These are phyloP conservation scores for Solidago caesia DNA, from an alignment of 129 eudicot species.

Conservation along the genomic window DNA sequence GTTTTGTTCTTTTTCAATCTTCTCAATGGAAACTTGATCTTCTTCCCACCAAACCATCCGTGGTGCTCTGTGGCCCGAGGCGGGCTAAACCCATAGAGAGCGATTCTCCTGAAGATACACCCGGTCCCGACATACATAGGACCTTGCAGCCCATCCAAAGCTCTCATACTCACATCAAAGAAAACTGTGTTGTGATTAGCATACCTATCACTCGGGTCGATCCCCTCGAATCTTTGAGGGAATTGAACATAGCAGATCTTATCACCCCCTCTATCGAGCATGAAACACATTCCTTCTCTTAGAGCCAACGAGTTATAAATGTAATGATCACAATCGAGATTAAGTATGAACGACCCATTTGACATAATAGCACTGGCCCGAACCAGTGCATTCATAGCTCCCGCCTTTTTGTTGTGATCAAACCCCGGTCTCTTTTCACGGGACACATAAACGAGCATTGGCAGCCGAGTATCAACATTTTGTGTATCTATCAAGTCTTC, in stretches of 20 bases:
- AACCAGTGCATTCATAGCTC: slow-evolving; percentile 63
- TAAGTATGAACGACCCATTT: slow-evolving; percentile 56
- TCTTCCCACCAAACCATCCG: slow-evolving; percentile 38
- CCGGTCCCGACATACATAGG: slow-evolving; percentile 68
- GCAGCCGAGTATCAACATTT: slow-evolving; percentile 57
- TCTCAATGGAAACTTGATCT: slow-evolving; percentile 27
- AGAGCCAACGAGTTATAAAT: slow-evolving; percentile 68
- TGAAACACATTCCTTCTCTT: slow-evolving; percentile 88
- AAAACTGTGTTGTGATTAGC: slow-evolving; percentile 65
- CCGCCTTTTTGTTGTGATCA: slow-evolving; percentile 65
- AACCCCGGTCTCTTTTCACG: slow-evolving; percentile 63
- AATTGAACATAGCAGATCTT: slow-evolving; percentile 65
- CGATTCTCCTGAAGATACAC: slow-evolving; percentile 52
- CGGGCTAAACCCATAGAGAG: slow-evolving; percentile 56
- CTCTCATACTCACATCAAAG: slow-evolving; percentile 61
- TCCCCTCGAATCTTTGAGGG: slow-evolving; percentile 61
- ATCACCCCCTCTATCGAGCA: slow-evolving; percentile 91
- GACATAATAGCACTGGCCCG: slow-evolving; percentile 65
- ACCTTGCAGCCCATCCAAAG: slow-evolving; percentile 59
- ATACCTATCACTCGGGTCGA: slow-evolving; percentile 57
- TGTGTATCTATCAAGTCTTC: slow-evolving; percentile 41
- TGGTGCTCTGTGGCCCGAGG: slow-evolving; percentile 55
- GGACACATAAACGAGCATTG: slow-evolving; percentile 71
- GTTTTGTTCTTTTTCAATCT: slow-evolving; percentile 27
- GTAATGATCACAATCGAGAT: slow-evolving; percentile 71